Percentiles rank a stretch among this genome's conserved stretches.
phyloP scores from a whole-genome alignment of 75 land plant genomes.

The Azolla pinnata region DNA sequence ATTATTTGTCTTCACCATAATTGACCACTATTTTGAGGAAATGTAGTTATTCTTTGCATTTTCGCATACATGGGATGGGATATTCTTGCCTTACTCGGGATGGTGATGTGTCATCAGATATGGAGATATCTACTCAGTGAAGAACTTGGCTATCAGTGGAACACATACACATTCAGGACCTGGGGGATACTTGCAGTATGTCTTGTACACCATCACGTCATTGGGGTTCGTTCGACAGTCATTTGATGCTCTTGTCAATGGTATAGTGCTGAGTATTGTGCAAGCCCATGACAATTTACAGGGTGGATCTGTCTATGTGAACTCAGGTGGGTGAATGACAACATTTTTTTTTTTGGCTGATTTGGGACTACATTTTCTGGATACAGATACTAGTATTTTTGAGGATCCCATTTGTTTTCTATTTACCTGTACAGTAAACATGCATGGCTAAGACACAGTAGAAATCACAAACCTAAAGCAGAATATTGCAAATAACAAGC shows the following conservation, averaged over 20 bases:
- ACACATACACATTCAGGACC: constrained; percentile 83
- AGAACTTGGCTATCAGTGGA: constrained; percentile 71
- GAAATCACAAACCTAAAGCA: too few relatives aligned
- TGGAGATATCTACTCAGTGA: constrained; percentile 55
- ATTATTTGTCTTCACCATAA: too few relatives aligned
- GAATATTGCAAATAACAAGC: too few relatives aligned
- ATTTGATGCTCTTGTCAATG: constrained; percentile 59
- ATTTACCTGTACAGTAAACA: too few relatives aligned
- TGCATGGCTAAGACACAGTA: too few relatives aligned
- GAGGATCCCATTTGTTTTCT: too few relatives aligned
- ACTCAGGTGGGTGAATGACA: constrained; percentile 32
- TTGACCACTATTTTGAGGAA: too few relatives aligned
- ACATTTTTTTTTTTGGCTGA: background rate
- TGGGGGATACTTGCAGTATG: constrained; percentile 75
- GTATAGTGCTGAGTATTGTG: constrained; percentile 42
- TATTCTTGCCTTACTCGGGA: too few relatives aligned
- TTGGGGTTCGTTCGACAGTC: constrained; percentile 68
- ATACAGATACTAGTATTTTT: background rate
- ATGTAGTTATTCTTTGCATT: too few relatives aligned
- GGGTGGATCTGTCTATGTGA: constrained; percentile 58
- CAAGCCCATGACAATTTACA: constrained; percentile 56
- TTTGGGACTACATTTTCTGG: background rate
- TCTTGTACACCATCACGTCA: constrained; percentile 56
- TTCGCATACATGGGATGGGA: too few relatives aligned
- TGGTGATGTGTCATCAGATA: constrained; percentile 36